phyloP scores from a whole-genome alignment of 495 filamentous ascomycete species.

The Talaromyces adpressus region DNA sequence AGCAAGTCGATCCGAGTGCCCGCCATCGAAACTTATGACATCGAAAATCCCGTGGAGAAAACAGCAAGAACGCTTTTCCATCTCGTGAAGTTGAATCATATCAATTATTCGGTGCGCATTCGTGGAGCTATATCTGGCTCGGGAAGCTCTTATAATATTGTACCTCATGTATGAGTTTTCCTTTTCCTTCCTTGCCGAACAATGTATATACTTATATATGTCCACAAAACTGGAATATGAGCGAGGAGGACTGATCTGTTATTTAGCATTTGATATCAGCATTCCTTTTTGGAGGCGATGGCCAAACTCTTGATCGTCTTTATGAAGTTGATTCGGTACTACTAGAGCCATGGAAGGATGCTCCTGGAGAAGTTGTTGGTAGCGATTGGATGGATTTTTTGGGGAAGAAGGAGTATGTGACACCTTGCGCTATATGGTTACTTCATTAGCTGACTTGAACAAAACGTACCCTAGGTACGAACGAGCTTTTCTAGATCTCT shows the following conservation, averaged over 20 bases:
- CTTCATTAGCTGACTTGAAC: background rate
- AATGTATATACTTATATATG: background rate
- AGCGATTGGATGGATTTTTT: constrained; percentile 84
- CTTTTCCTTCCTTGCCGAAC: background rate
- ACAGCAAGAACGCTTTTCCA: constrained; percentile 80
- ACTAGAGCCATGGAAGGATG: constrained; percentile 77
- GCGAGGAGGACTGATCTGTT: background rate
- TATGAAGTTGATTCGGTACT: constrained; percentile 68
- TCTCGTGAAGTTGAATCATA: constrained; percentile 83
- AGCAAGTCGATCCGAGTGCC: constrained; percentile 31
- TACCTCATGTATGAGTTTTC: constrained; percentile 58
- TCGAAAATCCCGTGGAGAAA: constrained; percentile 74
- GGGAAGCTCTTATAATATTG: constrained; percentile 70
- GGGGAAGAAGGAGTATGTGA: constrained; percentile 53
- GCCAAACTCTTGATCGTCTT: constrained; percentile 62
- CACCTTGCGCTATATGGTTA: background rate
- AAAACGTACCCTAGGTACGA: too few relatives aligned
- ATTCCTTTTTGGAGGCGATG: constrained; percentile 71
- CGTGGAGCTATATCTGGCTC: constrained; percentile 3
- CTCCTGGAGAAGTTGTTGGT: constrained; percentile 71
- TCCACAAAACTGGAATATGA: too few relatives aligned
- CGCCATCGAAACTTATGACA: constrained; percentile 63
- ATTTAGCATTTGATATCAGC: constrained; percentile 64
- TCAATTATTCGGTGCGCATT: constrained; percentile 70
- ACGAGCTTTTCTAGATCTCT: constrained; percentile 84